These are phyloP conservation scores for Aspergillus sp. DNA, from an alignment of 2,329 filamentous ascomycete species.

Conservation along the genomic window DNA sequence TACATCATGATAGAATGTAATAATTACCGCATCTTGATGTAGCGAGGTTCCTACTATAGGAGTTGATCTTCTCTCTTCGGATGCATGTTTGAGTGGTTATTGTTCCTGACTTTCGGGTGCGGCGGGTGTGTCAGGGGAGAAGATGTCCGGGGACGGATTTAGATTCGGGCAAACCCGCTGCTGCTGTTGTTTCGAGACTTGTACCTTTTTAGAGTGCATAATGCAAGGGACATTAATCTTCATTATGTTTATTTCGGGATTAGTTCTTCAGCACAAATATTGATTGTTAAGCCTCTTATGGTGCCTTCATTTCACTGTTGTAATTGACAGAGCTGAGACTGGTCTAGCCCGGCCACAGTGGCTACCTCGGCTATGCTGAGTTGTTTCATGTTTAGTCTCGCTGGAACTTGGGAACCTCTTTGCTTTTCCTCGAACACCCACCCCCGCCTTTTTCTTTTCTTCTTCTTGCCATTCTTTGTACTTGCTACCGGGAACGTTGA, in stretches of 20 bases:
- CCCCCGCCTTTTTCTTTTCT: no score
- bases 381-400: background rate
- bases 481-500: background rate
- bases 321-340: background rate
- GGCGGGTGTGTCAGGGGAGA: background rate
- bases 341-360: background rate
- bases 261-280: background rate
- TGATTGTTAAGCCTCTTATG: background rate
- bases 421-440: background rate
- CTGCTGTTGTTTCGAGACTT: no score
- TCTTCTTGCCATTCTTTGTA: background rate
- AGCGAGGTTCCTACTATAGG: background rate
- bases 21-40: background rate
- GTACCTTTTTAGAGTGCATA: background rate
- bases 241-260: background rate
- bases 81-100: background rate
- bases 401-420: background rate
- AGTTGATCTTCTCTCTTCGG: background rate
- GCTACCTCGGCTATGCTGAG: constrained; percentile 2
- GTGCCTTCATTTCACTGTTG: background rate
- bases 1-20: background rate
- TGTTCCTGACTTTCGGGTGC: background rate
- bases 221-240: background rate
- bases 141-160: no score
- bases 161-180: no score